These are phyloP conservation scores for Alternaria sp. DNA, from an alignment of 2,329 filamentous ascomycete species.

Conservation along the genomic window DNA sequence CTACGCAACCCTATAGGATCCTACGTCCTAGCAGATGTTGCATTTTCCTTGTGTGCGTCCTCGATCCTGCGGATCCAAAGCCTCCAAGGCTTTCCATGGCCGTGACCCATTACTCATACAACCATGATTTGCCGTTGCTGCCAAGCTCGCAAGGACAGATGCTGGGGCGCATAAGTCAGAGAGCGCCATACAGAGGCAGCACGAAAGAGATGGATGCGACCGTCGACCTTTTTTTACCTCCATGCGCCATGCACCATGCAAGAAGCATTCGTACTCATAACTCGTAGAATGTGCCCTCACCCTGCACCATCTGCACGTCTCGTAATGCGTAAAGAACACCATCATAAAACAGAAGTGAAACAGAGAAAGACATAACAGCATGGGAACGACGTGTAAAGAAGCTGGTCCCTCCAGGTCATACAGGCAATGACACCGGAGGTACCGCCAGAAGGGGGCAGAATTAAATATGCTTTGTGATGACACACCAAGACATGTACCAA, in stretches of 20 bases:
- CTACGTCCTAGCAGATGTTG: conserved; percentile 1
- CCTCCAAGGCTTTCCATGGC: conserved; percentile 19
- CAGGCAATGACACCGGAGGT: conserved; percentile 26
- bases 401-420: conserved; percentile 35
- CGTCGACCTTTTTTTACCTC: conserved; percentile 31
- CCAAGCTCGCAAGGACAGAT: conserved; percentile 10
- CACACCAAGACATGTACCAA: conserved; percentile 5
- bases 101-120: conserved; percentile 41
- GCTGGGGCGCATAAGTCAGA: not conserved
- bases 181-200: conserved; percentile 20
- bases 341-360: conserved; percentile 13
- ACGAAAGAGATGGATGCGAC: conserved; percentile 36
- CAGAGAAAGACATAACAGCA: not conserved
- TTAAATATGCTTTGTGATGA: conserved; percentile 34
- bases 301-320: conserved; percentile 31
- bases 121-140: conserved; percentile 21
- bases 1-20: conserved; percentile 7
- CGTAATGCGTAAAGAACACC: conserved; percentile 17
- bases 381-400: conserved; percentile 15
- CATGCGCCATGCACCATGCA: conserved; percentile 44
- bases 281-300: conserved; percentile 13
- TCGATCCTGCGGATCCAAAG: not conserved
- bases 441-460: conserved; percentile 27
- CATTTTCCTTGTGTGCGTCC: not conserved
- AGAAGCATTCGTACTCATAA: conserved; percentile 19